Evolutionary conservation across 768 basidiomycete genomes (phyloP).

Genomic region (Kondoa subrosea): DNA sequence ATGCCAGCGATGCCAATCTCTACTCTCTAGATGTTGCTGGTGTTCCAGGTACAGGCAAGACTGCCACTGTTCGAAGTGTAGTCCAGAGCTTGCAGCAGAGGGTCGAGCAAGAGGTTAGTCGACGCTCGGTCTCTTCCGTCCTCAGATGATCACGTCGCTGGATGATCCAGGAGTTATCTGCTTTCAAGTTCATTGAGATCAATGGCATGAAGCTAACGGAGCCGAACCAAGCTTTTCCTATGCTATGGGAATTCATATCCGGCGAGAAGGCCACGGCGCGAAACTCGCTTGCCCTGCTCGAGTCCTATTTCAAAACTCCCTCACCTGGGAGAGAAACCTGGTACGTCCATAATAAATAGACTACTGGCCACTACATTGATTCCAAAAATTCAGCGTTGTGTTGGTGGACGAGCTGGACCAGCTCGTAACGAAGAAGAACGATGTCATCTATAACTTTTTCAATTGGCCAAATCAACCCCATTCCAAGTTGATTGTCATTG

Average conservation of each 20-base stretch:
- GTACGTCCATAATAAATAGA: slow-evolving; percentile 36
- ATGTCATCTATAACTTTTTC: slow-evolving; percentile 98
- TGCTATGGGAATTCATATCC: slow-evolving; percentile 84
- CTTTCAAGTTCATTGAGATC: slow-evolving; percentile 93
- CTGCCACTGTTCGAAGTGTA: slow-evolving; percentile 88
- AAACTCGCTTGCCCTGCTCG: slow-evolving; percentile 63
- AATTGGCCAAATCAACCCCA: slow-evolving; percentile 89
- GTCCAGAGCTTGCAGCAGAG: slow-evolving; percentile 75
- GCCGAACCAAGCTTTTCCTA: slow-evolving; percentile 73
- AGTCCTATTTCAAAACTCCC: slow-evolving; percentile 53
- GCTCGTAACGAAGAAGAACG: slow-evolving; percentile 68
- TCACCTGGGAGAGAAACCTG: slow-evolving; percentile 74
- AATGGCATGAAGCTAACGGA: slow-evolving; percentile 89
- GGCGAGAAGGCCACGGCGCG: slow-evolving; percentile 60
- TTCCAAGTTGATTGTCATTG: slow-evolving; percentile 81
- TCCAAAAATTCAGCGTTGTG: slow-evolving; percentile 48
- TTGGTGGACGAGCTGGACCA: slow-evolving; percentile 98
- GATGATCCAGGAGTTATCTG: slow-evolving; percentile 57
- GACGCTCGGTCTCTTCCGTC: not conserved
- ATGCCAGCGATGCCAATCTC: slow-evolving; percentile 10
- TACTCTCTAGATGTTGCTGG: slow-evolving; percentile 70
- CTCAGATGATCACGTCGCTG: not conserved
- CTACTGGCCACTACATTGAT: not conserved
- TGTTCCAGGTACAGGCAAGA: slow-evolving; percentile 97
- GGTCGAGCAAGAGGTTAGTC: slow-evolving; percentile 57